Evolutionary conservation across 495 filamentous ascomycete species (phyloP), one percentile per base, ranked within the genome.

Genomic region (Tuber magnatum): DNA sequence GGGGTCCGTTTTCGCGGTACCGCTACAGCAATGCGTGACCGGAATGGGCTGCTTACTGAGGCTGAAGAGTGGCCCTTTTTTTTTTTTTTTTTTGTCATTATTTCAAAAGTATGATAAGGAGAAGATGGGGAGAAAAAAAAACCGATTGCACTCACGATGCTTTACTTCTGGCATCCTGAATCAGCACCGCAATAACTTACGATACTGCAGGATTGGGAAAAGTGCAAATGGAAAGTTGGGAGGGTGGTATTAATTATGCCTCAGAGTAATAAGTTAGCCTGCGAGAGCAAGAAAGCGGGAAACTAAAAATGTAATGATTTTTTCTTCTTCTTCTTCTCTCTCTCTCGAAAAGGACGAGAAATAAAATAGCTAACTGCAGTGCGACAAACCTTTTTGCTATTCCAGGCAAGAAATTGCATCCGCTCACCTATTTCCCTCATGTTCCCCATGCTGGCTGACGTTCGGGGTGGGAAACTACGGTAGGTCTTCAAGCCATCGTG

Each of bases 141-240:
- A 65, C 56, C 56, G 56, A 65, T 65, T 65, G 56, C 14, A 65
- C 28, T 65, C 56, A 65, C 56, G 56, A 65, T 65, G 28, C 56
- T 35, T 7, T 20, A 35, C 56, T 20, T 65, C 56, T 20, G 32
- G 28, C 56, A 6, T 35, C 35, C 56, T 35, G 12, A 65, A 65
- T 35, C 28, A 28, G 28, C 56, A 65, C 10, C 0, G 7, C 5
- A 28, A 18, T 65, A 35, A 18, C 56, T 35, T 65, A 65, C 28
- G 28, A 28, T 65, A 5, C 56, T 65, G 56, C 56, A 65, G 56
- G 28, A 65, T 35, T 65, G 3, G 20, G 8, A 61, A 61, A 65
- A 65, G 56, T 65, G 56, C 28, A 35, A 65, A 65, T 32, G 32
- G 14, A 35, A 20, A 4, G 14, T 3, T 8, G 14, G 28, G 56